phyloP scores from a whole-genome alignment of 352 stramenopile genomes.

The Thalassiosira mediterranea region DNA sequence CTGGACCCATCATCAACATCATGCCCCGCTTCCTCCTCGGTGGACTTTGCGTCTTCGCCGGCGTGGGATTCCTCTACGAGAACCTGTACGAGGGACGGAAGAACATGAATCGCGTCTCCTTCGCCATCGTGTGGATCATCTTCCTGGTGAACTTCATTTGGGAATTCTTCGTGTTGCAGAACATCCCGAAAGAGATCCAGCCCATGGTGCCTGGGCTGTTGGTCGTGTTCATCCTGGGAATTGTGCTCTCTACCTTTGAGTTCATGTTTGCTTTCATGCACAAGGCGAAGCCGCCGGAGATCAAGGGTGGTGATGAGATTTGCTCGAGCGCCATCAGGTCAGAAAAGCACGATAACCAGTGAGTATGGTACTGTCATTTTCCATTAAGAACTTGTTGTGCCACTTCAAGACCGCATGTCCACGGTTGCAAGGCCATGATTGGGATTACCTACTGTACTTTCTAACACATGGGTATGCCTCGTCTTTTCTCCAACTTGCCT shows the following conservation, averaged over 20 bases:
- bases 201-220: slow-evolving; percentile 18
- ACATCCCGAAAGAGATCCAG: slow-evolving; percentile 4
- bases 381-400: background rate
- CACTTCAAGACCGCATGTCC: background rate
- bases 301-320: slow-evolving; percentile 8
- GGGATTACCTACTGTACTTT: no score
- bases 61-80: slow-evolving; percentile 20
- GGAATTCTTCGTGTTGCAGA: slow-evolving; percentile 21
- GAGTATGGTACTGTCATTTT: background rate
- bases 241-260: slow-evolving; percentile 17
- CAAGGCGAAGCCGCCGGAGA: slow-evolving; percentile 11
- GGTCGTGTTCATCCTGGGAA: slow-evolving; percentile 17
- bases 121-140: slow-evolving; percentile 23
- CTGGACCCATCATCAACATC: slow-evolving; percentile 15
- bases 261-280: slow-evolving; percentile 29
- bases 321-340: slow-evolving; percentile 15
- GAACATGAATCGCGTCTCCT: slow-evolving; percentile 16
- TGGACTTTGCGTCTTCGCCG: slow-evolving; percentile 16
- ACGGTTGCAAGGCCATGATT: no score
- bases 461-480: no score
- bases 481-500: background rate
- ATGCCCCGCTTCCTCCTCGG: slow-evolving; percentile 18
- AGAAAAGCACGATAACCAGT: slow-evolving; percentile 25
- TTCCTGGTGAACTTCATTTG: slow-evolving; percentile 24
- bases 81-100: slow-evolving; percentile 21